Percentiles rank a stretch among this genome's conserved stretches.
Evolutionary conservation across 2,329 filamentous ascomycete species (phyloP).

Genomic region (Neoscytalidium dimidiatum): DNA sequence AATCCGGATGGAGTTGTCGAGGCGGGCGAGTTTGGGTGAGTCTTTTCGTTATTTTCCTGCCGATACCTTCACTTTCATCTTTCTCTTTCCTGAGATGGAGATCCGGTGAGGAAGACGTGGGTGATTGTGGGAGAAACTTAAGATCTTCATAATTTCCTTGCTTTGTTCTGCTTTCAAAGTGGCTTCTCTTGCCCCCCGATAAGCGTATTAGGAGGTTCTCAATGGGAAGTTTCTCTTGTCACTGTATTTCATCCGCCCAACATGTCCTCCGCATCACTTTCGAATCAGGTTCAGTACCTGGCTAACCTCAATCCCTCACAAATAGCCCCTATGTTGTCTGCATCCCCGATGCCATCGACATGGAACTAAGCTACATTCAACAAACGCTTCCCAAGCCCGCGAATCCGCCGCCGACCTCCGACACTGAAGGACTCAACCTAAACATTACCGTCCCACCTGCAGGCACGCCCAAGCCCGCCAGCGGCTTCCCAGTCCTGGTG

Average conservation of each 20-base stretch:
- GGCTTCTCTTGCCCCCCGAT: too few species aligned
- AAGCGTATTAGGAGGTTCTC: too few species aligned
- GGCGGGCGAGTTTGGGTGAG: constrained; percentile 39
- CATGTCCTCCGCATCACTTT: too few species aligned
- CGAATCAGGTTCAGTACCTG: neutral
- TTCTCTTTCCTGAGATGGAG: too few species aligned
- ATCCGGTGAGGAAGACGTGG: too few species aligned
- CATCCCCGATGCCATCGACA: constrained; percentile 43
- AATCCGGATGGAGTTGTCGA: constrained; percentile 29
- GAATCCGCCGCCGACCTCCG: constrained; percentile 39
- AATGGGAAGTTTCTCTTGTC: too few species aligned
- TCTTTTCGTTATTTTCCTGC: neutral
- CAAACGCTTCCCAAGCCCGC: constrained; percentile 42
- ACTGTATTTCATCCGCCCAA: too few species aligned
- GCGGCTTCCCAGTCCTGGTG: constrained; percentile 51
- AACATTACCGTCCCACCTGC: constrained; percentile 51
- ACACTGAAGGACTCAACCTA: constrained; percentile 53
- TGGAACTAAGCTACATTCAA: constrained; percentile 53
- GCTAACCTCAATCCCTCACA: constrained; percentile 21
- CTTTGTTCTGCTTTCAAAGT: too few species aligned
- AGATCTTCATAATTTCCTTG: neutral
- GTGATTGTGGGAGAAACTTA: too few species aligned
- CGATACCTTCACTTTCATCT: neutral
- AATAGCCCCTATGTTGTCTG: constrained; percentile 43
- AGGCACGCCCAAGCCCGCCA: constrained; percentile 27